Conservation (phyloP, 148 eudicot genomes). For the Vaccinium vitisidaea region DNA sequence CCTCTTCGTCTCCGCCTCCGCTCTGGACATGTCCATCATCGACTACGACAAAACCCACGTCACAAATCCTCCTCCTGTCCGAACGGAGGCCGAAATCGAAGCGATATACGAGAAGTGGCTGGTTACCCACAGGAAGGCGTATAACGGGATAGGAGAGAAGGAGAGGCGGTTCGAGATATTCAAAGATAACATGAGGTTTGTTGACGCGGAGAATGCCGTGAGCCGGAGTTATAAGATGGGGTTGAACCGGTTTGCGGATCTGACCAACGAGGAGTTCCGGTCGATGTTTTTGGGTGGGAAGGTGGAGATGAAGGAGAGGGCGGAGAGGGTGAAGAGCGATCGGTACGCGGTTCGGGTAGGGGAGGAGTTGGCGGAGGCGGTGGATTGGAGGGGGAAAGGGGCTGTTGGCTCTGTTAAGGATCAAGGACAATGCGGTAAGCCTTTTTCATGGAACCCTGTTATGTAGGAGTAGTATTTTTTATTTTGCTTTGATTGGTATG, state of each 20-base stretch:
- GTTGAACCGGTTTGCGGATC: conserved; percentile 67
- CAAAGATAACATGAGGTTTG: conserved; percentile 55
- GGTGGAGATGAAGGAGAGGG: conserved; percentile 19
- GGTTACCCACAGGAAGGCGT: conserved; percentile 43
- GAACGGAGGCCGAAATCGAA: conserved; percentile 44
- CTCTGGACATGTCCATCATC: conserved; percentile 70
- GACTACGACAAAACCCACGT: conserved; percentile 42
- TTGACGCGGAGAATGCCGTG: conserved; percentile 48
- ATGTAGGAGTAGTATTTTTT: too few species aligned
- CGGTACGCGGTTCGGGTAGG: conserved; percentile 45
- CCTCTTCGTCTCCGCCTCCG: conserved; percentile 40
- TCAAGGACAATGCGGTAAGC: conserved; percentile 78
- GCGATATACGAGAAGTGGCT: conserved; percentile 68
- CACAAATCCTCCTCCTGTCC: neutral
- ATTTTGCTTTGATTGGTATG: neutral
- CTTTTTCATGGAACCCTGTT: neutral
- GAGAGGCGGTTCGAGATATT: conserved; percentile 66
- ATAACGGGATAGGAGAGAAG: conserved; percentile 64
- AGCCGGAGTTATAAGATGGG: conserved; percentile 45
- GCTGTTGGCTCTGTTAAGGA: conserved; percentile 72
- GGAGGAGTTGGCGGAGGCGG: conserved; percentile 53
- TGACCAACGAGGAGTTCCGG: conserved; percentile 82
- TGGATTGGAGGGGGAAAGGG: conserved; percentile 83
- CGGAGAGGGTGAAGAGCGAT: conserved; percentile 25
- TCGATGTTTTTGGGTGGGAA: conserved; percentile 39